Conservation (phyloP, 225 moss, liverwort and hornwort genomes). For the Polytrichum commune region DNA sequence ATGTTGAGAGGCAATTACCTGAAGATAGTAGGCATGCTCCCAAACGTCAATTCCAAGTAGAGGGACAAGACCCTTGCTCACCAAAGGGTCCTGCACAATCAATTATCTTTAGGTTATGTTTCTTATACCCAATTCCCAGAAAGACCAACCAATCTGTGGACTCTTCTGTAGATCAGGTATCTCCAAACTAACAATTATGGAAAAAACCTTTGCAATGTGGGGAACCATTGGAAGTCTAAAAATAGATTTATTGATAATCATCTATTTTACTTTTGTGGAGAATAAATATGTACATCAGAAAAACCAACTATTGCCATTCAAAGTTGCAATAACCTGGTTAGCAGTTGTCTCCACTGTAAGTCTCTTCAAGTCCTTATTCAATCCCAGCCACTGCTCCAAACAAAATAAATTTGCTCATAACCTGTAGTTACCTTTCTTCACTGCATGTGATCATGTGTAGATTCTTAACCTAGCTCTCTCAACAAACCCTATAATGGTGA, state of each 20-base stretch:
- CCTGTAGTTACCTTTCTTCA: background rate
- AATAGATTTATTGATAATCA: too few relatives aligned
- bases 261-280: too few relatives aligned
- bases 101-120: background rate
- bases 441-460: too few relatives aligned
- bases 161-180: background rate
- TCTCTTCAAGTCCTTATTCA: slow-evolving; percentile 85
- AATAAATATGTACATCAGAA: too few relatives aligned
- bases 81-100: slow-evolving; percentile 58
- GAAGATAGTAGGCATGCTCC: slow-evolving; percentile 99
- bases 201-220: too few relatives aligned
- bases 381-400: slow-evolving; percentile 78
- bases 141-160: slow-evolving; percentile 8
- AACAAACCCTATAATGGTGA: background rate
- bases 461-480: background rate
- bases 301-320: too few relatives aligned
- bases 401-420: slow-evolving; percentile 6
- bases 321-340: slow-evolving; percentile 60
- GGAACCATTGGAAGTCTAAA: too few relatives aligned
- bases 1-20: slow-evolving; percentile 42
- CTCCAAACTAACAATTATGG: too few relatives aligned
- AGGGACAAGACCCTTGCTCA: slow-evolving; percentile 68
- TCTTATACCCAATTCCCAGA: slow-evolving; percentile 7
- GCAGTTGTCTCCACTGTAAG: slow-evolving; percentile 75
- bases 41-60: slow-evolving; percentile 96